Percentiles rank a stretch among this genome's conserved stretches.
Conservation (phyloP, 805 yeast species). For the Blastobotrys americana region DNA sequence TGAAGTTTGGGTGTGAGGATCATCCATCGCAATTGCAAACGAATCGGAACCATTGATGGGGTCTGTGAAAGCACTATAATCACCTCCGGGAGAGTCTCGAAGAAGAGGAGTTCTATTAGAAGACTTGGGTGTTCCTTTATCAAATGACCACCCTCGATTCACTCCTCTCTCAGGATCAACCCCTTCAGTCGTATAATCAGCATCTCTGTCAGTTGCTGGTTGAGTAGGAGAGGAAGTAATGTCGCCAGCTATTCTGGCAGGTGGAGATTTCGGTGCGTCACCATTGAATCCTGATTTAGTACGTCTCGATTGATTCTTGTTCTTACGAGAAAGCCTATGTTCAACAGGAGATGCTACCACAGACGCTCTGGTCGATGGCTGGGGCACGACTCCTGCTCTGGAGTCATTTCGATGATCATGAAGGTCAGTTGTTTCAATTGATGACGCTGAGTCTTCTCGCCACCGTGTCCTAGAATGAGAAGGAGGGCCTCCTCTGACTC, state of each 20-base stretch:
- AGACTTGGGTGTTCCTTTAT: background rate
- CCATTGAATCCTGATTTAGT: background rate
- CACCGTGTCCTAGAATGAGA: background rate
- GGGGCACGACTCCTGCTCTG: too few relatives aligned
- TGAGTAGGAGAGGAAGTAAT: too few relatives aligned
- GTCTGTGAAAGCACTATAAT: conserved; percentile 1
- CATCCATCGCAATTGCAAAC: conserved; percentile 11
- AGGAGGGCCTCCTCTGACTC: background rate
- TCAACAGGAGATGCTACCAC: background rate
- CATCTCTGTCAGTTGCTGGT: too few relatives aligned
- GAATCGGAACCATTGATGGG: conserved; percentile 10
- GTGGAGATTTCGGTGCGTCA: too few relatives aligned
- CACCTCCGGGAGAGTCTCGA: background rate
- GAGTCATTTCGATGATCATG: background rate
- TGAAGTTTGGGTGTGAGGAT: conserved; percentile 2
- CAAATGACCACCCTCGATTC: conserved; percentile 2
- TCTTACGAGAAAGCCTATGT: background rate
- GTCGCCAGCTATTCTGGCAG: too few relatives aligned
- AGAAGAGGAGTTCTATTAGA: background rate
- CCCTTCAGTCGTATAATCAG: too few relatives aligned
- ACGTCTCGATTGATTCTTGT: background rate
- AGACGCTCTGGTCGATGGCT: conserved; percentile 7
- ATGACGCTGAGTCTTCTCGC: background rate
- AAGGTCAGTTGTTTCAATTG: background rate
- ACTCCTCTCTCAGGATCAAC: too few relatives aligned